Evolutionary conservation across 2,329 filamentous ascomycete species (phyloP).

Genomic region (Davidsoniella eucalypti): DNA sequence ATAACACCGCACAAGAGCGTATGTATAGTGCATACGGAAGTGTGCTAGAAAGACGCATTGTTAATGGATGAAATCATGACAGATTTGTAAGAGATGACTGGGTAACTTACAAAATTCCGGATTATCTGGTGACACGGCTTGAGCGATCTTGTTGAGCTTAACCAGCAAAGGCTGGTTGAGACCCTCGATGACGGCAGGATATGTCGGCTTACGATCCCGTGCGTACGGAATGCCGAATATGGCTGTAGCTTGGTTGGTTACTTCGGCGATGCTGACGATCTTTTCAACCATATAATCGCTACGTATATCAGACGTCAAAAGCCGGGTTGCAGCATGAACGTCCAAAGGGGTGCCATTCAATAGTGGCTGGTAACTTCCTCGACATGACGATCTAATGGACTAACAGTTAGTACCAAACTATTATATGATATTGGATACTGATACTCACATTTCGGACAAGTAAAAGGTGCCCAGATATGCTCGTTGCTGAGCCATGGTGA

Average conservation of each 20-base stretch:
- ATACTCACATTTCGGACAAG: conserved; percentile 23
- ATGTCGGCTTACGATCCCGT: conserved; percentile 11
- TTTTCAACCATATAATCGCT: conserved; percentile 12
- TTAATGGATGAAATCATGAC: not conserved
- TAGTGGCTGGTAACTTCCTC: conserved; percentile 9
- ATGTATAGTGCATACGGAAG: conserved; percentile 21
- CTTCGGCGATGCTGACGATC: conserved; percentile 11
- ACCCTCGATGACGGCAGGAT: conserved; percentile 9
- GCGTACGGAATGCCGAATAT: conserved; percentile 12
- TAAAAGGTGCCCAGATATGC: conserved; percentile 25
- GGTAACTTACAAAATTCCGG: conserved; percentile 7
- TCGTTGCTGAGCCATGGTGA: conserved; percentile 22
- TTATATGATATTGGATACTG: not conserved
- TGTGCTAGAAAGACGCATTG: not conserved
- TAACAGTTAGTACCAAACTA: not conserved
- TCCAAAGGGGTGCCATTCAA: conserved; percentile 10
- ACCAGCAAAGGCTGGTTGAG: conserved; percentile 7
- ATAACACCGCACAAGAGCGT: conserved; percentile 23
- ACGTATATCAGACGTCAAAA: conserved; percentile 6
- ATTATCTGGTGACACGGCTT: conserved; percentile 8
- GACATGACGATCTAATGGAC: conserved; percentile 7
- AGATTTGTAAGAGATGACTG: not conserved
- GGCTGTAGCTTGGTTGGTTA: conserved; percentile 10
- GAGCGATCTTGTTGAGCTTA: conserved; percentile 11
- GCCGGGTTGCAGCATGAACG: conserved; percentile 9